Base-by-base conservation (phyloP, 2,329 filamentous ascomycete genomes). In the Fusarium papillatum region DNA sequence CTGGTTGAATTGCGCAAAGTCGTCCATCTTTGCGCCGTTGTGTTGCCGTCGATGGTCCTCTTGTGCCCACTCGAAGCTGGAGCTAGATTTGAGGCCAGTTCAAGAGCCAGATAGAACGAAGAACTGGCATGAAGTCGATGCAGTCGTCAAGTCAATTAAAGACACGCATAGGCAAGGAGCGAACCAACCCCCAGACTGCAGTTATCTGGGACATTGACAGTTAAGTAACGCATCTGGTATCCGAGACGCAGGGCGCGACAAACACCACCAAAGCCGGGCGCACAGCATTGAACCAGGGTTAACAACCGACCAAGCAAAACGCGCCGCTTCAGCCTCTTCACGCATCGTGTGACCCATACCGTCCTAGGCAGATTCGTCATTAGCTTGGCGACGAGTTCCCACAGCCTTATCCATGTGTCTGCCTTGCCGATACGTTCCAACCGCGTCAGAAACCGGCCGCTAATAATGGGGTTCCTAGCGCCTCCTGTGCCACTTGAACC, bases 1-100 rank as follows among this genome's bases (percentile, higher is more conserved):
- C 59, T 70, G 48, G 22, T 71, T 31, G 46, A 79, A 75, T 46
- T 74, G 65, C n/a, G 75, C 76, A 57, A 82, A 81, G 69, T 82
- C 80, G 61, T 81, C 70, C 81, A 82, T 82, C 50, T 22, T 38
- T 73, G n/a, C 29, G 34, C 26, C 34, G 48, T 59, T 39, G 62
- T 38, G n/a, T 59, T 29, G 61, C 48, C 38, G 61, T 53, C 34
- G 39, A n/a, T 24, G 41, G 57, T 53, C 31, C 61, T 53, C 64
- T 10, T 38, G 60, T 38, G 60, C 5, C 24, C 59, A 57, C 43
- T 62, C 41, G 39, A 63, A 19, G 41, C 60, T 16, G 29, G 31
- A 62, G 41, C 41, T 38, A 57, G 64, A 62, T 38, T 53, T 60
- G 26, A 31, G 62, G 50, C 43, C 65, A 50, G 55, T 61, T 50